These are phyloP conservation scores for Byssochlamys sp. DNA, from an alignment of 2,329 filamentous ascomycete genomes.

Conservation along the genomic window DNA sequence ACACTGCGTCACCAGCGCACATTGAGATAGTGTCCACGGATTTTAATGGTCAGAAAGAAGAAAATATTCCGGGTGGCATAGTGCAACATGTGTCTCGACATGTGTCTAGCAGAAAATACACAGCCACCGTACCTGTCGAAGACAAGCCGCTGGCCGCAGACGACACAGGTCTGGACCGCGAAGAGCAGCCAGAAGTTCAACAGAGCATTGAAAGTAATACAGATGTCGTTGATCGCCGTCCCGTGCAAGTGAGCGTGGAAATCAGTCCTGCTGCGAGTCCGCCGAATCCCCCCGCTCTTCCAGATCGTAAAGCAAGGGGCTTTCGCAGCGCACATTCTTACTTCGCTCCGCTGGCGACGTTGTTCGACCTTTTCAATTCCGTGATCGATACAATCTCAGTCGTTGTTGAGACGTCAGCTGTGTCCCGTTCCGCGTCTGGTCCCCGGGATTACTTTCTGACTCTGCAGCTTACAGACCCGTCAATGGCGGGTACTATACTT, in stretches of 20 bases:
- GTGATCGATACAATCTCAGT: conserved; percentile 35
- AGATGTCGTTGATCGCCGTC: conserved; percentile 1
- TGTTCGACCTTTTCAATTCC: conserved; percentile 33
- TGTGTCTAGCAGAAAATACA: no score
- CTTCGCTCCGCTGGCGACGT: conserved; percentile 33
- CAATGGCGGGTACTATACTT: conserved; percentile 29
- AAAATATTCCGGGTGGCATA: neutral
- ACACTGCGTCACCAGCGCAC: neutral
- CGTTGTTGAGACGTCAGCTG: conserved; percentile 22
- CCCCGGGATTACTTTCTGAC: conserved; percentile 33
- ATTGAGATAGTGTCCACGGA: neutral
- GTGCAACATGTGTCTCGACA: neutral
- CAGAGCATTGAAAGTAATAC: conserved; percentile 3
- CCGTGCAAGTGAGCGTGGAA: neutral
- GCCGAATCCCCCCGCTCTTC: neutral
- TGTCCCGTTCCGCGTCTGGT: conserved; percentile 25
- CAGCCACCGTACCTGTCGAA: neutral
- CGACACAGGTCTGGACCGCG: neutral
- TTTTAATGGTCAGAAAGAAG: neutral
- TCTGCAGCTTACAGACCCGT: conserved; percentile 36
- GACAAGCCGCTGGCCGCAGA: neutral
- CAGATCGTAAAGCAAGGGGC: conserved; percentile 24
- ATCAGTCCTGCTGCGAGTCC: neutral
- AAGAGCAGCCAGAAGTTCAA: neutral
- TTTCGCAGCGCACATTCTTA: conserved; percentile 35